Evolutionary conservation across 2,329 filamentous ascomycete species (phyloP).

Genomic region (Aureobasidium melanogenum): DNA sequence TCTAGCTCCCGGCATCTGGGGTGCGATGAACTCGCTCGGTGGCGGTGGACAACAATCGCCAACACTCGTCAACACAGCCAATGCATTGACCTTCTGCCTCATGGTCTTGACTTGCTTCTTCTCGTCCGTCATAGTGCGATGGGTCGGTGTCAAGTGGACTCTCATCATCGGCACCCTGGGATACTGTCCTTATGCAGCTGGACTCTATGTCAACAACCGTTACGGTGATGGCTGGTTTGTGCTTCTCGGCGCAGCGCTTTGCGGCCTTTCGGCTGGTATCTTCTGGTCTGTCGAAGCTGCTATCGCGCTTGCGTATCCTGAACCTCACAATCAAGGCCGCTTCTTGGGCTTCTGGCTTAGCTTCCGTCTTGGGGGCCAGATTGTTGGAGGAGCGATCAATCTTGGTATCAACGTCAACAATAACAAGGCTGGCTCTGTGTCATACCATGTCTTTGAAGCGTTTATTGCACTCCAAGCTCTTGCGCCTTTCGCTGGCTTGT

Average conservation of each 20-base stretch:
- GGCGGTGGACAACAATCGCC: conserved; percentile 59
- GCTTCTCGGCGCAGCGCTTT: conserved; percentile 58
- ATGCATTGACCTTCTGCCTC: conserved; percentile 61
- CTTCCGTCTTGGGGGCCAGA: conserved; percentile 54
- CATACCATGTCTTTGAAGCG: conserved; percentile 58
- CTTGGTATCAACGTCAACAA: conserved; percentile 55
- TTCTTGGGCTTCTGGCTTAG: conserved; percentile 62
- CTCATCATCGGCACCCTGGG: conserved; percentile 65
- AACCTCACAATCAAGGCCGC: conserved; percentile 57
- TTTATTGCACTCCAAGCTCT: conserved; percentile 63
- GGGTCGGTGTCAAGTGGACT: conserved; percentile 62
- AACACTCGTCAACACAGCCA: conserved; percentile 60
- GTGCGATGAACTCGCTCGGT: conserved; percentile 60
- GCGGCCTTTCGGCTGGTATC: conserved; percentile 60
- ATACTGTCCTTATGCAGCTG: conserved; percentile 63
- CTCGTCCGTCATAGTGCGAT: conserved; percentile 53
- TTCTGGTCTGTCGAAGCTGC: conserved; percentile 72
- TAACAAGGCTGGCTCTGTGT: conserved; percentile 53
- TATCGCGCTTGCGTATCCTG: conserved; percentile 63
- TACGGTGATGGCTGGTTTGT: conserved; percentile 62
- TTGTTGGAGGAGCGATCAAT: conserved; percentile 64
- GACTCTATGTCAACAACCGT: conserved; percentile 63
- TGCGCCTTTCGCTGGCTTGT: conserved; percentile 55
- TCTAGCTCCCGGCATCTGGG: conserved; percentile 62
- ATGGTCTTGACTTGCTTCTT: conserved; percentile 66